These are phyloP conservation scores for Neopestalotiopsis clavispora DNA, from an alignment of 2,329 filamentous ascomycete genomes.

Conservation along the genomic window DNA sequence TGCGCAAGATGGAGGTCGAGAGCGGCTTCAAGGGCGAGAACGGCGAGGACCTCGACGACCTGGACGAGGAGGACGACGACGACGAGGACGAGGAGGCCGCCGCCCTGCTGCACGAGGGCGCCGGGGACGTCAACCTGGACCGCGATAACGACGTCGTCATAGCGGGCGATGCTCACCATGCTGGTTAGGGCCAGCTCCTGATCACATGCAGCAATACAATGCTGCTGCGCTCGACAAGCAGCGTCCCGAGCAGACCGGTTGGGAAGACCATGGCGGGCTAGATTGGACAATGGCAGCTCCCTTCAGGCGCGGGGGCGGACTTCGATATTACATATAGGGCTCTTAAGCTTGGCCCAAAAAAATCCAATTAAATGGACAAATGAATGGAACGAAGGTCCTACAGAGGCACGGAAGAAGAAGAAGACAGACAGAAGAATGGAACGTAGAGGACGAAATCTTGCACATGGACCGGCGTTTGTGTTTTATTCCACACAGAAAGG, in stretches of 20 bases:
- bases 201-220: background rate
- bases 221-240: background rate
- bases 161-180: conserved; percentile 34
- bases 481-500: conserved; percentile 2
- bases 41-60: conserved; percentile 64
- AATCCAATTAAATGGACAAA: background rate
- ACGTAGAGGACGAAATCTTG: conserved; percentile 6
- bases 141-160: conserved; percentile 18
- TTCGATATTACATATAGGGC: background rate
- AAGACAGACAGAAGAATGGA: background rate
- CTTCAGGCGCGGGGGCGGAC: background rate
- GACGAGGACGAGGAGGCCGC: conserved; percentile 43
- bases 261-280: background rate
- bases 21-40: conserved; percentile 78
- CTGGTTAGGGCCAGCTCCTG: conserved; percentile 26
- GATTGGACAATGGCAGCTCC: no score
- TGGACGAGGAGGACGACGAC: conserved; percentile 65
- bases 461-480: conserved; percentile 14
- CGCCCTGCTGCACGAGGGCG: conserved; percentile 22
- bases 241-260: background rate
- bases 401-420: background rate
- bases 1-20: conserved; percentile 75
- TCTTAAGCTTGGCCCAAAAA: background rate
- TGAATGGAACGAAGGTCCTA: background rate
- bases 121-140: conserved; percentile 32